Evolutionary conservation across 78 protist genomes (phyloP).

Genomic region (Thecamonas trahens): DNA sequence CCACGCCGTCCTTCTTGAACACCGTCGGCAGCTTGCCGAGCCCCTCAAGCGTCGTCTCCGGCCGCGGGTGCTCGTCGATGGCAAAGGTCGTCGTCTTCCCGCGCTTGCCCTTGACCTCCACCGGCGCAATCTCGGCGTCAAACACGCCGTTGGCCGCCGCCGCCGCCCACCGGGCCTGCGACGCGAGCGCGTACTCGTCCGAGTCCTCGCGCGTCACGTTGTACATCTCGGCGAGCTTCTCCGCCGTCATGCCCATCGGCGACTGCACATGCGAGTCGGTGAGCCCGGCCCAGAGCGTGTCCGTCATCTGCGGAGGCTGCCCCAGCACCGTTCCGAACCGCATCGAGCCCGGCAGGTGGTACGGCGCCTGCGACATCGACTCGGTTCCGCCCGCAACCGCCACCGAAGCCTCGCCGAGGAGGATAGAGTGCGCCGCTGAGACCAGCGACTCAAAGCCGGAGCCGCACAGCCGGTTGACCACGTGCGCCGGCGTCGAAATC

Average conservation of each 20-base stretch:
- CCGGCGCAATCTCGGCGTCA: conserved; percentile 46
- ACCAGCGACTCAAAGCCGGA: conserved; percentile 48
- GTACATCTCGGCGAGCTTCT: conserved; percentile 47
- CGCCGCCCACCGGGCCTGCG: conserved; percentile 30
- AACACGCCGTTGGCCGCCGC: conserved; percentile 15
- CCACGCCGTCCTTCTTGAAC: conserved; percentile 60
- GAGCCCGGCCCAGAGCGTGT: conserved; percentile 58
- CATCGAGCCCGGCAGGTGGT: conserved; percentile 3
- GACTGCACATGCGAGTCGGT: conserved; percentile 15
- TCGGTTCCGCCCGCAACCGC: conserved; percentile 53
- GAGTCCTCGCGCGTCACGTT: conserved; percentile 30
- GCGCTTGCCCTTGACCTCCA: conserved; percentile 20
- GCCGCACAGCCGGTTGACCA: conserved; percentile 72
- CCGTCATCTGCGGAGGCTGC: conserved; percentile 21
- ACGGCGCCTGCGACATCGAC: conserved; percentile 54
- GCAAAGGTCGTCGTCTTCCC: conserved; percentile 4
- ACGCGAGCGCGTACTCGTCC: conserved; percentile 45
- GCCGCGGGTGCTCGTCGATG: conserved; percentile 59
- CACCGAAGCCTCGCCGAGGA: conserved; percentile 39
- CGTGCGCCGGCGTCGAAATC: conserved; percentile 37
- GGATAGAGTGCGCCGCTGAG: conserved; percentile 34
- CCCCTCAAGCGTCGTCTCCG: conserved; percentile 11
- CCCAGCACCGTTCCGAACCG: conserved; percentile 61
- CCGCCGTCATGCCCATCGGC: conserved; percentile 70
- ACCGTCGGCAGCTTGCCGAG: conserved; percentile 36